phyloP scores from a whole-genome alignment of 768 basidiomycete species.

The Boletellus sp. region DNA sequence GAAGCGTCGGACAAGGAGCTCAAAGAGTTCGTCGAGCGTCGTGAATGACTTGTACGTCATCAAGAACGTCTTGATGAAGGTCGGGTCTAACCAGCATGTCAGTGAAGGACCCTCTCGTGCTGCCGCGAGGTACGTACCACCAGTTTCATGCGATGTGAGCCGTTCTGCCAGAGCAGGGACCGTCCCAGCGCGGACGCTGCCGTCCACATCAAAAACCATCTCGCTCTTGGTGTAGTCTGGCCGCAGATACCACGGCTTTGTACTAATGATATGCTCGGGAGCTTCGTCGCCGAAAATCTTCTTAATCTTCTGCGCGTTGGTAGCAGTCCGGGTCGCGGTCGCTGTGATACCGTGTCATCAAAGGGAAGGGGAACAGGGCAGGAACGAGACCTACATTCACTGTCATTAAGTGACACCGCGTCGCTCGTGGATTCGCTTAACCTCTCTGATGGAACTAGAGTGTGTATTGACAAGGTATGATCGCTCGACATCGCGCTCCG shows the following conservation, averaged over 20 bases:
- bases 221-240: constrained; percentile 77
- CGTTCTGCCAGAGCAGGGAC: constrained; percentile 83
- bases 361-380: background rate
- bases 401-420: constrained; percentile 17
- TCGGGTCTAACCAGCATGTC: constrained; percentile 49
- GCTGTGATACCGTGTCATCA: constrained; percentile 17
- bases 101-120: background rate
- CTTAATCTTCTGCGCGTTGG: constrained; percentile 53
- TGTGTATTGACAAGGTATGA: constrained; percentile 25
- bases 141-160: constrained; percentile 85
- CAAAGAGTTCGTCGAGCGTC: constrained; percentile 75
- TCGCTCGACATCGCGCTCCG: constrained; percentile 22
- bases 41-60: constrained; percentile 97
- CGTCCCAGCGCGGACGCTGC: constrained; percentile 82
- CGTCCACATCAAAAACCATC: constrained; percentile 82
- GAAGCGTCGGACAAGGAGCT: constrained; percentile 78
- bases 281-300: constrained; percentile 64
- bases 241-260: constrained; percentile 80
- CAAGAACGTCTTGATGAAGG: constrained; percentile 85
- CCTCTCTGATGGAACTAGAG: constrained; percentile 22
- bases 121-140: constrained; percentile 50
- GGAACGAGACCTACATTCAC: constrained; percentile 20
- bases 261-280: constrained; percentile 43
- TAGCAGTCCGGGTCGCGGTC: constrained; percentile 19
- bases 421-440: constrained; percentile 21